Percentiles rank a stretch among this genome's conserved stretches.
Evolutionary conservation across 495 filamentous ascomycete species (phyloP).

Genomic region (Aspergillus olivimuriae): DNA sequence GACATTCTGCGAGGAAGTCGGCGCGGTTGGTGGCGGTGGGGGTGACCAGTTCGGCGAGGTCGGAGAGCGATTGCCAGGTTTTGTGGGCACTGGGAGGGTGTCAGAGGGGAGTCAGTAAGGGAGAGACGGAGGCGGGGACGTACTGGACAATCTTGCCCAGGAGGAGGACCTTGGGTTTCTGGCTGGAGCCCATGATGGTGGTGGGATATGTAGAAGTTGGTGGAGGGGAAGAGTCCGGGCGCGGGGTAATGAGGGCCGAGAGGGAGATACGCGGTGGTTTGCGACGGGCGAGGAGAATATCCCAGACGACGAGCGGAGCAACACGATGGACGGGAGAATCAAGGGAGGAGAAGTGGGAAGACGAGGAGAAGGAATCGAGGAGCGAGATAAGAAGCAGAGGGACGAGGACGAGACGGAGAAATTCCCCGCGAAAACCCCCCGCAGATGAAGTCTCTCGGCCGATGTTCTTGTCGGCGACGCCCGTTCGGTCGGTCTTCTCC

Average conservation of each 20-base stretch:
- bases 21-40: constrained; percentile 48
- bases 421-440: background rate
- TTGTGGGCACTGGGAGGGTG: constrained; percentile 28
- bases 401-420: background rate
- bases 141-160: constrained; percentile 53
- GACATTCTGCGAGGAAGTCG: constrained; percentile 70
- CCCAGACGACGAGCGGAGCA: background rate
- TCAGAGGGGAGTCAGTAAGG: background rate
- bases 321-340: background rate
- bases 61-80: constrained; percentile 44
- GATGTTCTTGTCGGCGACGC: too few relatives aligned
- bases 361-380: background rate
- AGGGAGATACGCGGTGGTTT: background rate
- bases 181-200: constrained; percentile 10
- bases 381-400: background rate
- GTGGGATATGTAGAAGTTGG: background rate
- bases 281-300: background rate
- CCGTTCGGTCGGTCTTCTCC: too few relatives aligned
- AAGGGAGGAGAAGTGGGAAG: too few relatives aligned
- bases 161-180: constrained; percentile 49
- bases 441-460: too few relatives aligned
- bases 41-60: constrained; percentile 42
- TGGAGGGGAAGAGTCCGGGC: background rate
- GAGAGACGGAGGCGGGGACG: constrained; percentile 12
- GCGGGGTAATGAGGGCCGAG: constrained; percentile 5